These are phyloP conservation scores for Cajanus cajan DNA, from an alignment of 306 rosid genomes.

Conservation along the genomic window DNA sequence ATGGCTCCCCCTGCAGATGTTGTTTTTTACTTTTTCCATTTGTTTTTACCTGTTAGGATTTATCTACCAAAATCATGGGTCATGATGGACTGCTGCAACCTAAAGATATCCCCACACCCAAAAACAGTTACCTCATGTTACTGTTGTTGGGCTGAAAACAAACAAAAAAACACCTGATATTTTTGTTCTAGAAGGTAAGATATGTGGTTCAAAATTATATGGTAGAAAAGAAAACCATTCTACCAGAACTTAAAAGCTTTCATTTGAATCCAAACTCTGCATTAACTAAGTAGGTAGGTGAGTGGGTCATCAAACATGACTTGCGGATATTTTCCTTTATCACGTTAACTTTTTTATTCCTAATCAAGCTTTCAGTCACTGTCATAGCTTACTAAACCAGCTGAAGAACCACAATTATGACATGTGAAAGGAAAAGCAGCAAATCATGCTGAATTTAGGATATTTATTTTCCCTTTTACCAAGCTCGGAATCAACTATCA, in stretches of 20 bases:
- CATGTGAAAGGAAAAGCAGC: slow-evolving; percentile 37
- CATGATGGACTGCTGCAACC: slow-evolving; percentile 3
- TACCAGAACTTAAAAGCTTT: slow-evolving; percentile 25
- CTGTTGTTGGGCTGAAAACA: slow-evolving; percentile 8
- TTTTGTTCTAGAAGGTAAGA: slow-evolving; percentile 6
- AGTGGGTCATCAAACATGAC: slow-evolving; percentile 39
- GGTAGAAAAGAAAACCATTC: not conserved
- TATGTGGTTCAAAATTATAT: slow-evolving; percentile 1
- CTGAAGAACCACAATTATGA: slow-evolving; percentile 20
- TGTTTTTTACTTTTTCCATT: slow-evolving; percentile 48
- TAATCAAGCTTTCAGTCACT: slow-evolving; percentile 25
- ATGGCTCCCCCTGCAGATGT: slow-evolving; percentile 46
- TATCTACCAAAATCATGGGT: slow-evolving; percentile 31
- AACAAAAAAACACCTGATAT: slow-evolving; percentile 17
- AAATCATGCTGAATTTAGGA: slow-evolving; percentile 21
- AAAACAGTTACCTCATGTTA: slow-evolving; percentile 11
- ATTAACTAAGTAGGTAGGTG: slow-evolving; percentile 25
- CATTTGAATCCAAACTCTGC: not conserved
- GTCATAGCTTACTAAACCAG: slow-evolving; percentile 32
- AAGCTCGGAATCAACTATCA: slow-evolving; percentile 21
- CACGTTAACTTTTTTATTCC: slow-evolving; percentile 11
- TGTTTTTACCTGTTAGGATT: slow-evolving; percentile 21
- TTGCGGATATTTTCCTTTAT: slow-evolving; percentile 22
- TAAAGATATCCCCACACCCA: not conserved
- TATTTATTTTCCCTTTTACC: slow-evolving; percentile 35